Evolutionary conservation across 495 filamentous ascomycete species (phyloP).

Genomic region (Astrothelium subdiscretum): DNA sequence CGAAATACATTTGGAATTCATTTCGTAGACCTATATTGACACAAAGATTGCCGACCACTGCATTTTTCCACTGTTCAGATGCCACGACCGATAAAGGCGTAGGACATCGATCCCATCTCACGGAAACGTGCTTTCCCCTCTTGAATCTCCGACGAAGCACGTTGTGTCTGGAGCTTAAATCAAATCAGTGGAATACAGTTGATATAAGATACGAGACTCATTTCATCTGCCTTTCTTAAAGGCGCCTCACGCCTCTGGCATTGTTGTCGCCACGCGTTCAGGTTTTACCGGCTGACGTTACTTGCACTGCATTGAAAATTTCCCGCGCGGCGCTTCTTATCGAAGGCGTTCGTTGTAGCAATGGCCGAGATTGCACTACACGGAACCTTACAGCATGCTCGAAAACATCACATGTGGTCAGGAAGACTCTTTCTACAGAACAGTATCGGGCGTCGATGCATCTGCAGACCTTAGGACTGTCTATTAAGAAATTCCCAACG

Average conservation of each 20-base stretch:
- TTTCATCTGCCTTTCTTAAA: neutral
- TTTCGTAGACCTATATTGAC: neutral
- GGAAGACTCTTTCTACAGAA: neutral
- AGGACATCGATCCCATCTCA: neutral
- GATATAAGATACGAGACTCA: neutral
- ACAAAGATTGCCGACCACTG: constrained; percentile 3
- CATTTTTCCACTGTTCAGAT: neutral
- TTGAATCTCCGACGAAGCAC: neutral
- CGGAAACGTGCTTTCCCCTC: neutral
- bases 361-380: neutral
- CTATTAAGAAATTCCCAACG: neutral
- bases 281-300: neutral
- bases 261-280: neutral
- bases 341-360: neutral
- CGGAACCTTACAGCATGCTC: neutral
- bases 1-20: neutral
- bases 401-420: neutral
- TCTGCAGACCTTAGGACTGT: neutral
- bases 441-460: neutral
- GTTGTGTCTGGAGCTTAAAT: neutral
- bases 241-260: neutral
- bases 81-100: neutral
- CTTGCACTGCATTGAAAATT: neutral
- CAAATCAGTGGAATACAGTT: neutral
- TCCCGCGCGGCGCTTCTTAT: neutral